Conservation (phyloP, 106 monocot genomes). For the Agapanthus africanus region DNA sequence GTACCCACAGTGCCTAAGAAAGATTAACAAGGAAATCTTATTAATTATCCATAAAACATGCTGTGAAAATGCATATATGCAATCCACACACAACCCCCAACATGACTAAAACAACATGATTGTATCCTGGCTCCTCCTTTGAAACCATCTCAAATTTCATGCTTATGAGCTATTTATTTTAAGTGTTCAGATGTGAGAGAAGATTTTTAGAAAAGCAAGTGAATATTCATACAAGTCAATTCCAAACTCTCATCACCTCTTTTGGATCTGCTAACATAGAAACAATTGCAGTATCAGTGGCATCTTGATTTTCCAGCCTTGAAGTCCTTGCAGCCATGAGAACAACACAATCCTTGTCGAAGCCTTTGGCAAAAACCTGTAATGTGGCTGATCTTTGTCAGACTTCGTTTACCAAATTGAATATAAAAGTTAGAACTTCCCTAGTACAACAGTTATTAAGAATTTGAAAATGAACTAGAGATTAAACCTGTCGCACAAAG, state of each 20-base stretch:
- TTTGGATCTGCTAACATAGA: slow-evolving; percentile 36
- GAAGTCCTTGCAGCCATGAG: slow-evolving; percentile 57
- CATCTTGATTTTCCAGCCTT: slow-evolving; percentile 52
- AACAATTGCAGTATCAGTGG: slow-evolving; percentile 47
- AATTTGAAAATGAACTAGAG: neutral
- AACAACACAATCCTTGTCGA: slow-evolving; percentile 38
- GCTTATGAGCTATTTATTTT: no score
- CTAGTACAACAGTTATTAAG: neutral
- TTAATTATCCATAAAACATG: no score
- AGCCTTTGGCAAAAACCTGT: slow-evolving; percentile 40
- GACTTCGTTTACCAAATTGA: neutral
- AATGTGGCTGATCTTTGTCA: slow-evolving; percentile 1
- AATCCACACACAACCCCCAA: no score
- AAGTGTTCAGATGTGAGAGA: no score
- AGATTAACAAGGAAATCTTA: no score
- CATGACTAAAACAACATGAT: no score
- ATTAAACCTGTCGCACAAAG: neutral
- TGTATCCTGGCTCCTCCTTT: no score
- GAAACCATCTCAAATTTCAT: no score
- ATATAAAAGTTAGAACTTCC: neutral
- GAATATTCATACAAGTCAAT: neutral
- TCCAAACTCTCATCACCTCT: slow-evolving; percentile 24
- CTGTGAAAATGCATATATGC: no score
- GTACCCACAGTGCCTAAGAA: no score
- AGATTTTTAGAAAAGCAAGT: neutral